These are phyloP conservation scores for Plasmodium cynomolgi DNA, from an alignment of 169 alveolate species.

Conservation along the genomic window DNA sequence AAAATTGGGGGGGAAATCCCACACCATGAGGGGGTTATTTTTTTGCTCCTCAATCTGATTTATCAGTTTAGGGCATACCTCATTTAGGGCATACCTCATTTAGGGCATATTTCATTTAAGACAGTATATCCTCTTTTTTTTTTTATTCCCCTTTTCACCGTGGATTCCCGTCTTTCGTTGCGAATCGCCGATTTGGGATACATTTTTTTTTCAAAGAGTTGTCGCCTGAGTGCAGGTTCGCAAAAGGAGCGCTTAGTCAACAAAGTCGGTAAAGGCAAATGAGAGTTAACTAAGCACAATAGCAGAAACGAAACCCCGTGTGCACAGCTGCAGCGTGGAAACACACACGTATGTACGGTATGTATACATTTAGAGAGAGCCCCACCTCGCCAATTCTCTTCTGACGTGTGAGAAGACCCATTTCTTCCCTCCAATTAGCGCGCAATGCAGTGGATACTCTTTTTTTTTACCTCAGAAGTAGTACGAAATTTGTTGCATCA, in stretches of 20 bases:
- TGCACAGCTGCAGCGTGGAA: background rate
- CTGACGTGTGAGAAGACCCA: background rate
- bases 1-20: background rate
- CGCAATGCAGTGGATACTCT: background rate
- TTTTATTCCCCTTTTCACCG: background rate
- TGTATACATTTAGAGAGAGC: conserved; percentile 1
- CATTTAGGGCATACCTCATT: background rate
- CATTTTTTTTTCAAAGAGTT: background rate
- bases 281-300: background rate
- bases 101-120: background rate
- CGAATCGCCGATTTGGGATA: background rate
- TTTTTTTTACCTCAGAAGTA: conserved; percentile 39
- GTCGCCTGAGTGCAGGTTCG: background rate
- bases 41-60: background rate
- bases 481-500: conserved; percentile 59
- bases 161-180: background rate
- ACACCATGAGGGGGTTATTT: background rate
- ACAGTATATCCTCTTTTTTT: background rate
- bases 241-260: background rate
- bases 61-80: background rate
- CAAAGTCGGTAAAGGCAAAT: background rate
- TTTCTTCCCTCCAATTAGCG: background rate
- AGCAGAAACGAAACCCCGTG: background rate
- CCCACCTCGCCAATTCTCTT: background rate
- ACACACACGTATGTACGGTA: background rate